Percentiles rank a stretch among this genome's conserved stretches.
These are phyloP conservation scores for Eimeria zaria DNA, from an alignment of 169 alveolate species.

Conservation along the genomic window DNA sequence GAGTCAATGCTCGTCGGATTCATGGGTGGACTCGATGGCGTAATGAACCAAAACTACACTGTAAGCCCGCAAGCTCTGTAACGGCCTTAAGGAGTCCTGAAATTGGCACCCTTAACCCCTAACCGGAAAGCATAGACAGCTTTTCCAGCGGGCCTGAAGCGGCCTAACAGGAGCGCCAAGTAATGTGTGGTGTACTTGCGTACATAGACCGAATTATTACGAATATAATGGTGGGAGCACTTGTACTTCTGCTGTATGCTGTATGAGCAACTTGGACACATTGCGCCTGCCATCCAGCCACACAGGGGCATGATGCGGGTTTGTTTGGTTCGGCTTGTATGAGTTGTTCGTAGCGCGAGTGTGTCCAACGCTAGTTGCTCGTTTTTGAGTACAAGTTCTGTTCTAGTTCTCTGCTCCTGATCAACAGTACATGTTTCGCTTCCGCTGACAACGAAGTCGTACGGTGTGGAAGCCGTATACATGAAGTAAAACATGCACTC, in stretches of 20 bases:
- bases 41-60: constrained; percentile 76
- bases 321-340: not conserved
- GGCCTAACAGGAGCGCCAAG: not conserved
- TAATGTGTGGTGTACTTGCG: not conserved
- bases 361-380: not conserved
- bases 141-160: not conserved
- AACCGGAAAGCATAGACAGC: not conserved
- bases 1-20: constrained; percentile 83
- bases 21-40: constrained; percentile 87
- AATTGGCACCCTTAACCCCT: not conserved
- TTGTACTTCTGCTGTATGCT: too few relatives aligned
- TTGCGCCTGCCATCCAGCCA: not conserved
- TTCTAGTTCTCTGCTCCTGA: not conserved
- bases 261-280: not conserved
- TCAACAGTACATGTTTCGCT: not conserved
- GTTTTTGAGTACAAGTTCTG: not conserved
- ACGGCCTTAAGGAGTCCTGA: not conserved
- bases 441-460: not conserved
- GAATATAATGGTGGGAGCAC: too few relatives aligned
- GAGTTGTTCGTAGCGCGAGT: not conserved
- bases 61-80: not conserved
- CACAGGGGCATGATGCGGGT: not conserved
- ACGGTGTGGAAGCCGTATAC: not conserved
- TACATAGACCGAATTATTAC: not conserved
- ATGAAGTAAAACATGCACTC: not conserved